These are phyloP conservation scores for Acrocalymma vagum DNA, from an alignment of 2,329 filamentous ascomycete species.

Conservation along the genomic window DNA sequence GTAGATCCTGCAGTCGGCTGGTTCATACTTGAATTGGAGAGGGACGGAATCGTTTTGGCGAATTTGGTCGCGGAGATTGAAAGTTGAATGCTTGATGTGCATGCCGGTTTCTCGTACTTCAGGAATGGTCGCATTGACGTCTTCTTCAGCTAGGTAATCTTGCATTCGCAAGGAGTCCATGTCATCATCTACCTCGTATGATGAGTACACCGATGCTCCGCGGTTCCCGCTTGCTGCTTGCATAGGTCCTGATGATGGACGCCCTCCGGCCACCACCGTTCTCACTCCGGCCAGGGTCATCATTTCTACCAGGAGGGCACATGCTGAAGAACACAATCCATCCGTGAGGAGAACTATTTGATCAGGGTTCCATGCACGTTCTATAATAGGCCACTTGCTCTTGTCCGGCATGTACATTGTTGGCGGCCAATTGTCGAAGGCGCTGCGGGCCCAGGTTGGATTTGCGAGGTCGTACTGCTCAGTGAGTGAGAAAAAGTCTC, in stretches of 20 bases:
- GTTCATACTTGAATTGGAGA: constrained; percentile 49
- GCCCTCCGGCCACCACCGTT: constrained; percentile 65
- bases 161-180: constrained; percentile 17
- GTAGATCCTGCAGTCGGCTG: constrained; percentile 51
- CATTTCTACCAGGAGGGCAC: constrained; percentile 61
- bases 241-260: constrained; percentile 61
- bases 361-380: constrained; percentile 18
- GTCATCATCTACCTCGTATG: constrained; percentile 45
- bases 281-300: constrained; percentile 60
- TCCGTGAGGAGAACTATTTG: constrained; percentile 56
- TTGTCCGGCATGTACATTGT: constrained; percentile 8
- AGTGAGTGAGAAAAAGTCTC: constrained; percentile 20
- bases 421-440: constrained; percentile 16
- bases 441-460: constrained; percentile 4
- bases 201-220: constrained; percentile 52
- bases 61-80: constrained; percentile 52
- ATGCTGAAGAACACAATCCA: constrained; percentile 65
- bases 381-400: constrained; percentile 1
- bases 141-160: constrained; percentile 10
- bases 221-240: constrained; percentile 69
- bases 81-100: constrained; percentile 27
- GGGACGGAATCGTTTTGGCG: constrained; percentile 38
- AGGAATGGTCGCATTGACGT: constrained; percentile 9
- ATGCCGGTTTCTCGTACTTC: constrained; percentile 27
- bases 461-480: constrained; percentile 18